These are phyloP conservation scores for Naganishia vaughanmartiniae DNA, from an alignment of 768 basidiomycete genomes.

Conservation along the genomic window DNA sequence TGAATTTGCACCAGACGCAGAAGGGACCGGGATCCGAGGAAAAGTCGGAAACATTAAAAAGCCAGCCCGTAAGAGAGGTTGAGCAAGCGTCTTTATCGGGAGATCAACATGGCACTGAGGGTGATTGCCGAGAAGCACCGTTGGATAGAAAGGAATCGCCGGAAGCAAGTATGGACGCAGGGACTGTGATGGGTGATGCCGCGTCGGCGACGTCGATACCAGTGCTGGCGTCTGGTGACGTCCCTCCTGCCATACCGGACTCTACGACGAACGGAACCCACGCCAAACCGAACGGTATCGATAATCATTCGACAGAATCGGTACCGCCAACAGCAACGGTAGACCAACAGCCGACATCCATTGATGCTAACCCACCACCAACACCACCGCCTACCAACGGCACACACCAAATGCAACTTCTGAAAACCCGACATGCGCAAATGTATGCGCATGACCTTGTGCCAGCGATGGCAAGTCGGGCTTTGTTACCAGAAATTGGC, in stretches of 20 bases:
- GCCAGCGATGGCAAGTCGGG: constrained; percentile 14
- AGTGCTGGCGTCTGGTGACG: background rate
- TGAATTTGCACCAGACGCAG: too few species aligned
- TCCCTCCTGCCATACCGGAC: background rate
- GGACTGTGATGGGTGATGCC: background rate
- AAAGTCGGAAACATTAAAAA: background rate
- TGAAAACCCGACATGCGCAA: background rate
- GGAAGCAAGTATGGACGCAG: background rate
- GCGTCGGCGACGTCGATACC: background rate
- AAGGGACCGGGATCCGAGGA: background rate
- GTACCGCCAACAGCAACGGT: background rate
- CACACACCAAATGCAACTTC: constrained; percentile 3
- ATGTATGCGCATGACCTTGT: constrained; percentile 9
- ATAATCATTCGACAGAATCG: background rate
- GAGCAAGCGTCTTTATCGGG: background rate
- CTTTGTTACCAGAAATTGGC: constrained; percentile 45
- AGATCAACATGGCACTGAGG: background rate
- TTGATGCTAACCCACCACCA: background rate
- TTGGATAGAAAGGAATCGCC: background rate
- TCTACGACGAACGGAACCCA: background rate
- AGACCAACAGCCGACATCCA: background rate
- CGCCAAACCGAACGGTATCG: background rate
- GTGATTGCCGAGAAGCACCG: background rate
- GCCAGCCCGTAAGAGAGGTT: background rate
- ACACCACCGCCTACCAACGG: background rate